phyloP scores from a whole-genome alignment of 129 eudicot genomes.

The Centrapalus pauciflorus region DNA sequence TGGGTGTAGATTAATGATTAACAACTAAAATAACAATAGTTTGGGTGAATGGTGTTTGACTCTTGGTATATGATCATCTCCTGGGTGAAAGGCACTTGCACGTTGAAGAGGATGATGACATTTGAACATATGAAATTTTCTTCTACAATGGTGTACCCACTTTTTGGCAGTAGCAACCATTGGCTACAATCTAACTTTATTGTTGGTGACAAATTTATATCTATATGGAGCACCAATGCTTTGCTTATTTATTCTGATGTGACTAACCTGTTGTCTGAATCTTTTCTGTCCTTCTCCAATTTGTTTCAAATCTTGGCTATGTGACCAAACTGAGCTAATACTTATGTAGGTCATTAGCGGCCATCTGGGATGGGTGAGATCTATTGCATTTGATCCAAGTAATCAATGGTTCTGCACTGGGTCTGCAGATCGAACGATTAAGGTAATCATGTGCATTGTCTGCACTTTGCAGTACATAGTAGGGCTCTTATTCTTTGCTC shows the following conservation, averaged over 20 bases:
- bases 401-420: conserved; percentile 98
- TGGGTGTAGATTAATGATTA: not conserved
- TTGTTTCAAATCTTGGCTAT: not conserved
- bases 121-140: no score
- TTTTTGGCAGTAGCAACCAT: no score
- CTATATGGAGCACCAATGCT: not conserved
- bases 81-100: not conserved
- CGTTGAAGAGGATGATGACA: not conserved
- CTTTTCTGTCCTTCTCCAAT: no score
- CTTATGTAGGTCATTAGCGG: conserved; percentile 81
- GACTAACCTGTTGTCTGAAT: not conserved
- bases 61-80: not conserved
- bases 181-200: no score
- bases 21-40: not conserved
- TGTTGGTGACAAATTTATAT: not conserved
- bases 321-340: not conserved
- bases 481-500: not conserved
- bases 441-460: conserved; percentile 41
- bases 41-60: not conserved
- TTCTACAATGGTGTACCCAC: no score
- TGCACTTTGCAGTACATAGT: not conserved
- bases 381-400: conserved; percentile 90
- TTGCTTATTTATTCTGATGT: not conserved
- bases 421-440: conserved; percentile 95
- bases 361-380: conserved; percentile 99